Evolutionary conservation across 192 early-diverging fungal genomes (phyloP).

Genomic region (Pilaira anomala): DNA sequence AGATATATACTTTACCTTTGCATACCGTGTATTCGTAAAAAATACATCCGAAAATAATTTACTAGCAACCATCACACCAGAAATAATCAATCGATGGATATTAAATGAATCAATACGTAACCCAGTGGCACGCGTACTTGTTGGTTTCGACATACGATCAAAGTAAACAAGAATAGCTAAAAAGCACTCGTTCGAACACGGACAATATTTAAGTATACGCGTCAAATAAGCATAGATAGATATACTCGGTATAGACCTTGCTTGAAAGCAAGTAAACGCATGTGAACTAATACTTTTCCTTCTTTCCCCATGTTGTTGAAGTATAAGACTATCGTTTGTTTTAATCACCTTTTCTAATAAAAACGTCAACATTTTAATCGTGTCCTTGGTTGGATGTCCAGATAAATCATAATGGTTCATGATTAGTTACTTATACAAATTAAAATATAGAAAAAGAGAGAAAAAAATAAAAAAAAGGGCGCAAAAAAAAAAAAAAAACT

Average conservation of each 20-base stretch:
- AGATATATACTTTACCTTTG: no score
- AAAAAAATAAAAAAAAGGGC: not conserved
- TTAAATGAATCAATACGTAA: slow-evolving; percentile 84
- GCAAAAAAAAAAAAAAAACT: not conserved
- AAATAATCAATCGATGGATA: slow-evolving; percentile 88
- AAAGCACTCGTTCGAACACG: slow-evolving; percentile 90
- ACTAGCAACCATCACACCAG: slow-evolving; percentile 83
- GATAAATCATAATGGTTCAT: slow-evolving; percentile 50
- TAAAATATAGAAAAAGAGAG: not conserved
- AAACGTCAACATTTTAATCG: slow-evolving; percentile 57
- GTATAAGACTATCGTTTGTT: slow-evolving; percentile 46
- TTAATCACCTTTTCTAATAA: slow-evolving; percentile 56
- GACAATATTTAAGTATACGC: slow-evolving; percentile 94
- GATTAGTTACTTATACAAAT: slow-evolving; percentile 1
- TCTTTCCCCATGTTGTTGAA: slow-evolving; percentile 25
- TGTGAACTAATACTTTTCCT: slow-evolving; percentile 28
- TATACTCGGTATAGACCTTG: slow-evolving; percentile 86
- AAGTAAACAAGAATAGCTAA: slow-evolving; percentile 89
- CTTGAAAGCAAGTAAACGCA: slow-evolving; percentile 80
- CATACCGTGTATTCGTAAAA: slow-evolving; percentile 89
- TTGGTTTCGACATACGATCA: slow-evolving; percentile 76
- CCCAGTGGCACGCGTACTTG: slow-evolving; percentile 45
- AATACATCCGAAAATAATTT: slow-evolving; percentile 94
- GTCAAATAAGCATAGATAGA: slow-evolving; percentile 80
- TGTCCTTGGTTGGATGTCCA: slow-evolving; percentile 53